A percentile compares a stretch with the other conserved stretches of the same genome.
These are phyloP conservation scores for Diaporthe amygdali DNA, from an alignment of 2,329 filamentous ascomycete genomes.

Conservation along the genomic window DNA sequence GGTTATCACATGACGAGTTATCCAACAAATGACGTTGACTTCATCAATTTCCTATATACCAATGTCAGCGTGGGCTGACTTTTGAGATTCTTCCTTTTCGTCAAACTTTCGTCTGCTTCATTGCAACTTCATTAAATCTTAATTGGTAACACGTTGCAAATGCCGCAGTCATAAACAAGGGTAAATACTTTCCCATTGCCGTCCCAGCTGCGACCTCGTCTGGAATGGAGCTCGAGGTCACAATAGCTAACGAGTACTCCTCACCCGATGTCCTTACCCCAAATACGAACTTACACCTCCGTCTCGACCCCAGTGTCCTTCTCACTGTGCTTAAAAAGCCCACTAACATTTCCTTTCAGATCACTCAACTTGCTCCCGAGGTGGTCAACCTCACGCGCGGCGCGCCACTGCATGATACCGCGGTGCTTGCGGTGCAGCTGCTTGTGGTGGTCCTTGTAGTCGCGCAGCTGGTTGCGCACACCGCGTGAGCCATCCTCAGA, in stretches of 20 bases:
- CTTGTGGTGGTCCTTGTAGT: conserved; percentile 65
- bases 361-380: conserved; percentile 56
- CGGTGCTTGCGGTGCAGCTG: conserved; percentile 69
- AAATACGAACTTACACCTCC: conserved; percentile 58
- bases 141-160: neutral
- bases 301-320: conserved; percentile 69
- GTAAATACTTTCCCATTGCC: too few relatives aligned
- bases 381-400: conserved; percentile 56
- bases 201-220: neutral
- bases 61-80: too few relatives aligned
- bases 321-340: conserved; percentile 63
- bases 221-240: neutral
- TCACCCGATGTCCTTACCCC: neutral
- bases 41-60: too few relatives aligned
- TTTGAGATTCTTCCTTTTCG: too few relatives aligned
- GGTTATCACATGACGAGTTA: too few relatives aligned
- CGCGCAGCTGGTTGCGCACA: conserved; percentile 55
- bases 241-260: neutral
- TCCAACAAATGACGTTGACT: too few relatives aligned
- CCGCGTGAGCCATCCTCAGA: conserved; percentile 50
- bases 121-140: neutral
- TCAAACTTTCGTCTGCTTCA: neutral
- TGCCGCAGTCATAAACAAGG: neutral
- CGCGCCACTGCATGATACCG: conserved; percentile 77
- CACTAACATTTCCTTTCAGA: conserved; percentile 63